Conservation (phyloP, 108 stramenopile species). For the Seminavis robusta region DNA sequence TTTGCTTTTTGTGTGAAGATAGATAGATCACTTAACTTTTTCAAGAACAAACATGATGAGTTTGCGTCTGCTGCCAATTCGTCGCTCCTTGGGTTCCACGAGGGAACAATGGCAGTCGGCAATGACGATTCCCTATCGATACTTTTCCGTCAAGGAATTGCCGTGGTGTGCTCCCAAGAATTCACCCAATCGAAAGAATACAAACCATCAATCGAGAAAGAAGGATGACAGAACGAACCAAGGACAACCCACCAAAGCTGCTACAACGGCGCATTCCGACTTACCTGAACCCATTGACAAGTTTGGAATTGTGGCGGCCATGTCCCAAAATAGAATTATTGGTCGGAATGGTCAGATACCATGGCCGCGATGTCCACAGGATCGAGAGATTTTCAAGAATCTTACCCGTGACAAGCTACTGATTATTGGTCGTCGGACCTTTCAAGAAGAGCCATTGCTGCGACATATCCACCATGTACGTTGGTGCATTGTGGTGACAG, state of each 20-base stretch:
- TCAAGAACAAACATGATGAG: too few relatives aligned
- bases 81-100: too few relatives aligned
- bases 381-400: slow-evolving; percentile 53
- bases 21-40: too few relatives aligned
- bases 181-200: slow-evolving; percentile 9
- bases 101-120: too few relatives aligned
- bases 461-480: slow-evolving; percentile 57
- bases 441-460: slow-evolving; percentile 41
- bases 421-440: slow-evolving; percentile 67
- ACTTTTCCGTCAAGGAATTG: slow-evolving; percentile 36
- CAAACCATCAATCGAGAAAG: background rate
- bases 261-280: background rate
- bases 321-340: slow-evolving; percentile 57
- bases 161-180: slow-evolving; percentile 31
- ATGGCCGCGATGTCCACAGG: slow-evolving; percentile 62
- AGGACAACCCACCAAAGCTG: background rate
- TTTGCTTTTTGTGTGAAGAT: too few relatives aligned
- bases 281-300: background rate
- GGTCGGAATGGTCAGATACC: slow-evolving; percentile 71
- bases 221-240: background rate
- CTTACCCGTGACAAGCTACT: slow-evolving; percentile 55
- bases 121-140: too few relatives aligned
- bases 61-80: too few relatives aligned
- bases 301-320: slow-evolving; percentile 80
- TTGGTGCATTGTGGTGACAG: too few relatives aligned